These are phyloP conservation scores for Arachis hypogaea DNA, from an alignment of 306 rosid species.

Conservation along the genomic window DNA sequence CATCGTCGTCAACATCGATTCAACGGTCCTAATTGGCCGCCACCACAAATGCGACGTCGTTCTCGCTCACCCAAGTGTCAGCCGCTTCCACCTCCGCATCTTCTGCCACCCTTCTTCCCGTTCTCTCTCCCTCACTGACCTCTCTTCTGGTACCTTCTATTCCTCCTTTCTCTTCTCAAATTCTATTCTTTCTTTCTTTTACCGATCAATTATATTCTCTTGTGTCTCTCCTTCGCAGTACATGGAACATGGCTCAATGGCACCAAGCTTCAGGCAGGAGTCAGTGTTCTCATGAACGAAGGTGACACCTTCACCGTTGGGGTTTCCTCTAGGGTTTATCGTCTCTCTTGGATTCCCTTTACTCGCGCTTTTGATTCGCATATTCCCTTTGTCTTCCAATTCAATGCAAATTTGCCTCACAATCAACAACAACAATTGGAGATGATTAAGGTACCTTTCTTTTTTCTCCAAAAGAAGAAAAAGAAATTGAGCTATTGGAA, in stretches of 20 bases:
- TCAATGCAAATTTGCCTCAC: too few relatives aligned
- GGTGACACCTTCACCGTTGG: too few relatives aligned
- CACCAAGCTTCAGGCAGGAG: too few relatives aligned
- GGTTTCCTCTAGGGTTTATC: too few relatives aligned
- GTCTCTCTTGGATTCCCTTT: too few relatives aligned
- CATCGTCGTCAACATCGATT: conserved; percentile 47
- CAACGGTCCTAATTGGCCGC: conserved; percentile 55
- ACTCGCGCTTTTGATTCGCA: too few relatives aligned
- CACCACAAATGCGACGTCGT: conserved; percentile 74
- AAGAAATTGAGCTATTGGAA: background rate
- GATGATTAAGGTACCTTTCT: too few relatives aligned
- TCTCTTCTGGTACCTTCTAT: conserved; percentile 60
- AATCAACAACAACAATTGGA: too few relatives aligned
- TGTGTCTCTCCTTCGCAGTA: too few relatives aligned
- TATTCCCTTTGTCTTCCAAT: too few relatives aligned
- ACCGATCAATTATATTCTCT: background rate
- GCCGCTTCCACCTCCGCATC: conserved; percentile 87
- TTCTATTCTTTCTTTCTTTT: background rate
- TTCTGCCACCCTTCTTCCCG: conserved; percentile 52
- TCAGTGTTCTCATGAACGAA: too few relatives aligned
- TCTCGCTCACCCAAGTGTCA: conserved; percentile 85
- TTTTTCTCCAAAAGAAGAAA: background rate
- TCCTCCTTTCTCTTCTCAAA: background rate
- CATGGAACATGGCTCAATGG: too few relatives aligned
- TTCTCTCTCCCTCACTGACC: conserved; percentile 61